phyloP scores from a whole-genome alignment of 768 basidiomycete genomes.

The Agrocybe pediades region DNA sequence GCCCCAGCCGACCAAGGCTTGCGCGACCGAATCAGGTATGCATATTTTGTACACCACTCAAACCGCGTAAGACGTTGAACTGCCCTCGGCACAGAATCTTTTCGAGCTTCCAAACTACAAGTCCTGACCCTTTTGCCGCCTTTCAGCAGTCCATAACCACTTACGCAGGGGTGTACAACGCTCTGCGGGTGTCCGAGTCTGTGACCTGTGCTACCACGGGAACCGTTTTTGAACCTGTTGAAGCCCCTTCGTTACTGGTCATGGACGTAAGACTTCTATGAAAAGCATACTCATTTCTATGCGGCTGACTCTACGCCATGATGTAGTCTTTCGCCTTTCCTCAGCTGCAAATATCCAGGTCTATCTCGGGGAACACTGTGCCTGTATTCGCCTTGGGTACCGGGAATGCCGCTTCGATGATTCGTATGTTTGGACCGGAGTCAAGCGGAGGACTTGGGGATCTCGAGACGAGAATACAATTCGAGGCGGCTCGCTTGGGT shows the following conservation, averaged over 20 bases:
- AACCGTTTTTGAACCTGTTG: conserved; percentile 2
- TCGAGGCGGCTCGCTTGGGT: conserved; percentile 3
- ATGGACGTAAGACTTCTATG: conserved; percentile 3
- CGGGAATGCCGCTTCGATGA: background rate
- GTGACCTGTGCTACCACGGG: background rate
- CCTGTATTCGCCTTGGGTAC: conserved; percentile 5
- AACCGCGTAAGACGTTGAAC: no score
- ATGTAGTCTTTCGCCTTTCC: no score
- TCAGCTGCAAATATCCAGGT: no score
- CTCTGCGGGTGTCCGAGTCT: background rate
- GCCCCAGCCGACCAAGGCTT: background rate
- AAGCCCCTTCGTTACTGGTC: background rate
- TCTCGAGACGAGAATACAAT: background rate
- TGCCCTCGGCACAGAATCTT: conserved; percentile 4
- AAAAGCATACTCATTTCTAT: no score
- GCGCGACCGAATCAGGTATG: conserved; percentile 6
- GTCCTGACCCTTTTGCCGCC: background rate
- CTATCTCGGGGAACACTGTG: conserved; percentile 1
- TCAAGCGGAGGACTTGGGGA: conserved; percentile 7
- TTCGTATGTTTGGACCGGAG: conserved; percentile 8
- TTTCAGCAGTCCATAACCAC: background rate
- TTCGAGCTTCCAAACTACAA: conserved; percentile 2
- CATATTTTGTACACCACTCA: background rate
- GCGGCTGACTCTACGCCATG: no score
- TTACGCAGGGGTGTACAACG: background rate